These are phyloP conservation scores for Claviceps digitariae DNA, from an alignment of 2,329 filamentous ascomycete genomes.

Conservation along the genomic window DNA sequence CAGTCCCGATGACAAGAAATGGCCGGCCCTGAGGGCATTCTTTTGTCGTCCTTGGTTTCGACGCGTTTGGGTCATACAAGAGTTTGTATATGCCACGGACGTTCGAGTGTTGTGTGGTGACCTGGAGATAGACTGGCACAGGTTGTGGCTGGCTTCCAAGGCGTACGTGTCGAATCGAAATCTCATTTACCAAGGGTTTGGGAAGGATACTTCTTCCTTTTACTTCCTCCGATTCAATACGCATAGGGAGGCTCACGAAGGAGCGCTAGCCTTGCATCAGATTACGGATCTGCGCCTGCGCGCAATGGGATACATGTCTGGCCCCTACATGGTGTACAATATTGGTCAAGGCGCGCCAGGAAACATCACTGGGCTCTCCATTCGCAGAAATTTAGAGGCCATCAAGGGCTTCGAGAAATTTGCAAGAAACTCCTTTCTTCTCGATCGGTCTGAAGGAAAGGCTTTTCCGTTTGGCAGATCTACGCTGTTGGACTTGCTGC, in stretches of 20 bases:
- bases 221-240: not conserved
- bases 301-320: conserved; percentile 6
- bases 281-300: conserved; percentile 6
- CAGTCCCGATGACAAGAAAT: conserved; percentile 2
- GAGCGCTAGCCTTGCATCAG: conserved; percentile 1
- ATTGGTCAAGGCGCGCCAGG: not conserved
- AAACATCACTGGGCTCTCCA: conserved; percentile 1
- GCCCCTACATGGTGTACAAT: conserved; percentile 5
- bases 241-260: conserved; percentile 5
- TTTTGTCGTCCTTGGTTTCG: conserved; percentile 7
- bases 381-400: conserved; percentile 3
- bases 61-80: conserved; percentile 9
- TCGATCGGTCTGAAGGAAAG: conserved; percentile 2
- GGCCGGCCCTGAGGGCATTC: conserved; percentile 5
- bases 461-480: conserved; percentile 3
- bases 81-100: conserved; percentile 7
- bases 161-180: conserved; percentile 7
- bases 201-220: not conserved
- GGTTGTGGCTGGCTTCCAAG: conserved; percentile 5
- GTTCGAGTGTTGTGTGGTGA: conserved; percentile 5
- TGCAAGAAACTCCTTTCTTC: not conserved
- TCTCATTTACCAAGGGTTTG: conserved; percentile 5
- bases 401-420: conserved; percentile 3
- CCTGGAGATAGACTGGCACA: conserved; percentile 6
- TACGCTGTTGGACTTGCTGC: conserved; percentile 1